These are phyloP conservation scores for Epipyxis sp. DNA, from an alignment of 108 stramenopile species.

Conservation along the genomic window DNA sequence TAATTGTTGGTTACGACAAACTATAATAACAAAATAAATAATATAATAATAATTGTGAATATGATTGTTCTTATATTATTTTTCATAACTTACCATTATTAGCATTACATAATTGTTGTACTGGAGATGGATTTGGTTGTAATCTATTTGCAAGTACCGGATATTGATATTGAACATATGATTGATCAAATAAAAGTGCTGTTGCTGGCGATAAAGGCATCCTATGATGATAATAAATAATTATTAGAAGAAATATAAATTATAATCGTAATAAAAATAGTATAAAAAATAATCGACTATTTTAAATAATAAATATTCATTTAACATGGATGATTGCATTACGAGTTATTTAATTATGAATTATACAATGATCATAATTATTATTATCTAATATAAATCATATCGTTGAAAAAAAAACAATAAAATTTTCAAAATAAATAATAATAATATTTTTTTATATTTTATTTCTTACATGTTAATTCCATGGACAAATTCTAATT, in stretches of 20 bases:
- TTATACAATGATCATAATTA: no score
- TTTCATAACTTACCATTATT: no score
- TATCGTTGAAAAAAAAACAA: no score
- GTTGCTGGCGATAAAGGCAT: conserved; percentile 54
- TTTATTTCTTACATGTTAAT: conserved; percentile 48
- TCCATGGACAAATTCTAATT: conserved; percentile 45
- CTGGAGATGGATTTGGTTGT: not conserved
- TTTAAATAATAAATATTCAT: not conserved
- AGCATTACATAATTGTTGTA: not conserved
- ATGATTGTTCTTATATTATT: no score
- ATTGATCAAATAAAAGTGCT: conserved; percentile 36
- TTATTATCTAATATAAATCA: no score
- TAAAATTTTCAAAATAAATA: not conserved
- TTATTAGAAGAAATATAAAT: no score
- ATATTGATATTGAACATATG: conserved; percentile 44
- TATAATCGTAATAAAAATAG: not conserved
- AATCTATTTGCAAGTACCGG: conserved; percentile 41
- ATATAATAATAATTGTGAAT: no score
- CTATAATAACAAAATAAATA: not conserved
- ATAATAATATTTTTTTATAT: not conserved
- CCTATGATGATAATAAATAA: not conserved
- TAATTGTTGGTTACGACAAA: not conserved
- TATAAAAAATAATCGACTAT: not conserved
- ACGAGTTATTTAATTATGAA: no score
- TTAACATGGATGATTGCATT: not conserved